Evolutionary conservation across 2,329 filamentous ascomycete genomes (phyloP), one percentile per base, ranked within the genome.

Genomic region (Mariannaea elegans): DNA sequence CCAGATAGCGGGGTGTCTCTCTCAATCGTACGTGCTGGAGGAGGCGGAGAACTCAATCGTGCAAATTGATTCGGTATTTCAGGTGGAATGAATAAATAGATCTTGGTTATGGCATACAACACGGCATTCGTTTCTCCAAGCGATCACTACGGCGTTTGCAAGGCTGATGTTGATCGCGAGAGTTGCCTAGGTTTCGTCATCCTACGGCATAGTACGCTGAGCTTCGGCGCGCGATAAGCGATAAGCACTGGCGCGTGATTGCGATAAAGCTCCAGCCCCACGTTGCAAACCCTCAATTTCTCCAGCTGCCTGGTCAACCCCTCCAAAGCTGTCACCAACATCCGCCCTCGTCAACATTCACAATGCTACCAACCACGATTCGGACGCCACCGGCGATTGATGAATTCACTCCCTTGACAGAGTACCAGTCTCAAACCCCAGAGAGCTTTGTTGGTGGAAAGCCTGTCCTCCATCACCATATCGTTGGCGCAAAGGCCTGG

Each of bases 381-480:
- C 81, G 81, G 47, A 77, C 77, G 3, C 79, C 86, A 24, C 90
- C 89, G 5, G 77, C 81, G 14, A 70, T 81, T 13, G 80, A 80
- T 32, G 84, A 88, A 71, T 94, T 87, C 76, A 87, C 83, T 31
- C 79, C 85, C 4, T 82, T 94, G 44, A 79, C 82, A 58, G 87
- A 92, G 61, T 90, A 93, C 72, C 86, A 92, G 73, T 81, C 87
- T 51, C 87, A 88, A 70, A 94, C 91, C 1, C 91, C 91, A 1
- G 81, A 82, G 58, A 89, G 85, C 39, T 94, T 94, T 77, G 89
- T 88, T 68, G 85, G 83, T 67, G 86, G 85, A 24, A 91, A 90
- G 71, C 87, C 91, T 1, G 83, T 94, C 41, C 83, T 94, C 3
- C 86, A 94, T 76, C 85, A 84, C 66, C 85, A 89, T 69, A 81